Evolutionary conservation across 2,329 filamentous ascomycete species (phyloP).

Genomic region (Parastagonospora nodorum): DNA sequence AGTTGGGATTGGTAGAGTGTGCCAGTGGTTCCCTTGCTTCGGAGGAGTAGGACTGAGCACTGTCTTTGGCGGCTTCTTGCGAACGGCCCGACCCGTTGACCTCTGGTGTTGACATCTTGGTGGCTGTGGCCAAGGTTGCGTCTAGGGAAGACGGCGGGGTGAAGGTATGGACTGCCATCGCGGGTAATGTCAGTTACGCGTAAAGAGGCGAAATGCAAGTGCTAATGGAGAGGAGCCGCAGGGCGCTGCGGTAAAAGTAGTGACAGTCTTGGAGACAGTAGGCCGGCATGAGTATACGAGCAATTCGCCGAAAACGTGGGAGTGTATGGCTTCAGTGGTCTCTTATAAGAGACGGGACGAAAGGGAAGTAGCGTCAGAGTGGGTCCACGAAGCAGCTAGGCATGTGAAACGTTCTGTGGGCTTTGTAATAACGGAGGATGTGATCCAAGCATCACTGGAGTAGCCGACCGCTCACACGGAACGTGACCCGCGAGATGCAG

Average conservation of each 20-base stretch:
- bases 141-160: slow-evolving; percentile 74
- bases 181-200: slow-evolving; percentile 62
- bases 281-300: slow-evolving; percentile 66
- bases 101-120: slow-evolving; percentile 46
- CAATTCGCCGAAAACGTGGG: slow-evolving; percentile 17
- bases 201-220: slow-evolving; percentile 79
- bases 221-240: slow-evolving; percentile 82
- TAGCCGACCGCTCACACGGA: slow-evolving; percentile 40
- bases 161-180: slow-evolving; percentile 72
- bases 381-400: slow-evolving; percentile 21
- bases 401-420: slow-evolving; percentile 43
- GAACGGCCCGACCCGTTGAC: slow-evolving; percentile 48
- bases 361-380: slow-evolving; percentile 33
- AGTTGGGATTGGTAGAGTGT: slow-evolving; percentile 57
- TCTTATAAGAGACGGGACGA: slow-evolving; percentile 44
- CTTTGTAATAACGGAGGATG: slow-evolving; percentile 33
- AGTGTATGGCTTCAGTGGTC: slow-evolving; percentile 16
- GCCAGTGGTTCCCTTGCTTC: slow-evolving; percentile 54
- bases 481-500: slow-evolving; percentile 35
- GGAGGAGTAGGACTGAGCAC: slow-evolving; percentile 53
- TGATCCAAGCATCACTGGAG: slow-evolving; percentile 27
- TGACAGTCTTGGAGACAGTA: slow-evolving; percentile 87
- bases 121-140: slow-evolving; percentile 63
- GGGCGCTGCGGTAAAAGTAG: slow-evolving; percentile 88
- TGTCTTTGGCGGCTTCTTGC: slow-evolving; percentile 59